Base-by-base conservation (phyloP, 768 basidiomycete species). In the Coprinopsis strossmayeri region DNA sequence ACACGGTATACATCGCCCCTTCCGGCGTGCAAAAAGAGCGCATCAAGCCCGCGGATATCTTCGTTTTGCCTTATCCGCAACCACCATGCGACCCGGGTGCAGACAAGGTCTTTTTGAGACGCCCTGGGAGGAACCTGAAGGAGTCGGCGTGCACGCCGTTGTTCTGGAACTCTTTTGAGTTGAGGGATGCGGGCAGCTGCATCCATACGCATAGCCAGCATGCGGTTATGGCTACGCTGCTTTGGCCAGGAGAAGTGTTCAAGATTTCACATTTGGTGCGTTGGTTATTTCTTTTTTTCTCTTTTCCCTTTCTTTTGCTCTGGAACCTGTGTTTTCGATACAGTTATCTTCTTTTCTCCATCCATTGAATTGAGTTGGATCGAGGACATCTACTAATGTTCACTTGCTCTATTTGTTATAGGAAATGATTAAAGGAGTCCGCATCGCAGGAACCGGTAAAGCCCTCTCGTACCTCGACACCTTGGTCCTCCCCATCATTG, bases 171-270 rank as follows among this genome's bases (percentile, higher is more conserved):
- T 88, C 91, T 2, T 94, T 91, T 60, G 83, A 84, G 26, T 66
- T 87, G 54, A 73, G 88, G 18, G 69, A 76, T 50, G 89, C 91
- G 1, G 86, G 87, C 1, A 88, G 88, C 37, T 93, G 90, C 57
- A 91, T 94, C 53, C 91, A 93, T 60, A 93, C 91, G 0, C 91
- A 93, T 60, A 90, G 87, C 0, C 91, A 93, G 61, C 80, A 92
- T 62, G 91, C 83, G 32, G 91, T 94, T 34, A 88, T 93, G 81
- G 84, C 84, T 1, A 92, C 91, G 0, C 65, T 94, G 28, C 70
- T 91, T 13, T 91, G 83, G 78, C 70, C 76, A 3, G 84, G 81
- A 0, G 69, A 76, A 21, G 69, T 79, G 17, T 93, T 93, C 56
- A 74, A 72, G 50, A 88, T 93, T 54, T 89, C 87, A 9, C 91